These are phyloP conservation scores for Cercospora nicotianae DNA, from an alignment of 2,329 filamentous ascomycete species.

Conservation along the genomic window DNA sequence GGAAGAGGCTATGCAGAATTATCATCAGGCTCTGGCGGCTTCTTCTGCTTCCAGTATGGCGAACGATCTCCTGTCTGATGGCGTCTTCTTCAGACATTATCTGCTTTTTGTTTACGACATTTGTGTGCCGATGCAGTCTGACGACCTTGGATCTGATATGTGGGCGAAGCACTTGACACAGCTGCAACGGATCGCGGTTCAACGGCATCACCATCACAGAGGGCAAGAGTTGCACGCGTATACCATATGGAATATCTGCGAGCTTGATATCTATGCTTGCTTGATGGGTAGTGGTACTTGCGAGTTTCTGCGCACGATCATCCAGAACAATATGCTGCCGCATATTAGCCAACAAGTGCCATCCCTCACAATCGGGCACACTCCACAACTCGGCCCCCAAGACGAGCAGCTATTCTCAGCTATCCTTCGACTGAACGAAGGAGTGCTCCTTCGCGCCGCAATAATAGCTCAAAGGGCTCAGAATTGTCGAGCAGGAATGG, in stretches of 20 bases:
- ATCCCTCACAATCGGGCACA: neutral
- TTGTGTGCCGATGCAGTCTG: slow-evolving; percentile 32
- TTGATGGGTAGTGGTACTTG: slow-evolving; percentile 54
- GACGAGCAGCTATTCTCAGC: slow-evolving; percentile 35
- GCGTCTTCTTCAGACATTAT: slow-evolving; percentile 59
- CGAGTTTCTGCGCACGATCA: slow-evolving; percentile 51
- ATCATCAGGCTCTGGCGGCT: slow-evolving; percentile 51
- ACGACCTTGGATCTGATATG: slow-evolving; percentile 46
- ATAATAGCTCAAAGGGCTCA: slow-evolving; percentile 48
- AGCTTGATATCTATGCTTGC: slow-evolving; percentile 57
- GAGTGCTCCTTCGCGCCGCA: slow-evolving; percentile 48
- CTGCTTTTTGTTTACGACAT: slow-evolving; percentile 59
- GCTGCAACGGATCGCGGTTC: slow-evolving; percentile 51
- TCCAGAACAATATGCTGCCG: slow-evolving; percentile 52
- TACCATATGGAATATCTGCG: slow-evolving; percentile 56
- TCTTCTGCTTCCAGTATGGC: slow-evolving; percentile 49
- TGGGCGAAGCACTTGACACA: slow-evolving; percentile 58
- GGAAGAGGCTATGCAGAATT: slow-evolving; percentile 55
- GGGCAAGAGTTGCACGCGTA: slow-evolving; percentile 49
- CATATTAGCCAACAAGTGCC: slow-evolving; percentile 36
- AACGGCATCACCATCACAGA: slow-evolving; percentile 45
- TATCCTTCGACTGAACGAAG: slow-evolving; percentile 49
- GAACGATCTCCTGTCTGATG: slow-evolving; percentile 56
- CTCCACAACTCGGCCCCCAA: slow-evolving; percentile 25
- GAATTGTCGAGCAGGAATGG: slow-evolving; percentile 42